Conservation (phyloP, 106 monocot species). For the Dioscorea alata region DNA sequence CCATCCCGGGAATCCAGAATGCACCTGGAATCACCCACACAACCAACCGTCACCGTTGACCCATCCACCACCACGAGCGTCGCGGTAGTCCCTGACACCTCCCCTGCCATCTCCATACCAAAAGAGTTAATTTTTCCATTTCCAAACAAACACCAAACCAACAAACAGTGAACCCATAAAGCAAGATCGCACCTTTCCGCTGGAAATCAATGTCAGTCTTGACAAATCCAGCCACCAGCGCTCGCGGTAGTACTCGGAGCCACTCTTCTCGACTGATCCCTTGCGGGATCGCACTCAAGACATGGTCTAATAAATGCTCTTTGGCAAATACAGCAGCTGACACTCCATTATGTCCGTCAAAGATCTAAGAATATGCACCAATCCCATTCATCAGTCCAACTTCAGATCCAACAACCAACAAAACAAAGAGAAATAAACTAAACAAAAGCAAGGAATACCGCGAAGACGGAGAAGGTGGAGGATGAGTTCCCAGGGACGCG, state of each 20-base stretch:
- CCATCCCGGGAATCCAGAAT: slow-evolving; percentile 80
- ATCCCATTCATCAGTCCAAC: not conserved
- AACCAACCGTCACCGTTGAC: slow-evolving; percentile 86
- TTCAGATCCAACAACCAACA: not conserved
- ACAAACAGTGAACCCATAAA: not conserved
- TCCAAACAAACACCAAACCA: slow-evolving; percentile 1
- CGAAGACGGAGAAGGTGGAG: slow-evolving; percentile 87
- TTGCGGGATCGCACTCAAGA: slow-evolving; percentile 69
- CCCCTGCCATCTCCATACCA: slow-evolving; percentile 34
- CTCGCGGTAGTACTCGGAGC: slow-evolving; percentile 76
- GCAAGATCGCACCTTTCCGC: slow-evolving; percentile 46
- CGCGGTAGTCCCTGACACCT: slow-evolving; percentile 80
- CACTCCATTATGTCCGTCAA: slow-evolving; percentile 96
- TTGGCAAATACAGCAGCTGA: slow-evolving; percentile 87
- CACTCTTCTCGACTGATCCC: slow-evolving; percentile 82
- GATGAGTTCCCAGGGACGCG: slow-evolving; percentile 57
- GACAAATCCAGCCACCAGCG: slow-evolving; percentile 87
- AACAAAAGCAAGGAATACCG: slow-evolving; percentile 31
- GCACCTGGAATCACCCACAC: slow-evolving; percentile 93
- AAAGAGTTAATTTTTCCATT: not conserved
- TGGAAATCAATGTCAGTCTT: slow-evolving; percentile 98
- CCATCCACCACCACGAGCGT: slow-evolving; percentile 91
- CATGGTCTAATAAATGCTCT: slow-evolving; percentile 80
- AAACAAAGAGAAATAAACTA: not conserved
- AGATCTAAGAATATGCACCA: slow-evolving; percentile 31